Evolutionary conservation across 805 yeast species (phyloP), one percentile per base, ranked within the genome.

Genomic region (Candida hungchunana): DNA sequence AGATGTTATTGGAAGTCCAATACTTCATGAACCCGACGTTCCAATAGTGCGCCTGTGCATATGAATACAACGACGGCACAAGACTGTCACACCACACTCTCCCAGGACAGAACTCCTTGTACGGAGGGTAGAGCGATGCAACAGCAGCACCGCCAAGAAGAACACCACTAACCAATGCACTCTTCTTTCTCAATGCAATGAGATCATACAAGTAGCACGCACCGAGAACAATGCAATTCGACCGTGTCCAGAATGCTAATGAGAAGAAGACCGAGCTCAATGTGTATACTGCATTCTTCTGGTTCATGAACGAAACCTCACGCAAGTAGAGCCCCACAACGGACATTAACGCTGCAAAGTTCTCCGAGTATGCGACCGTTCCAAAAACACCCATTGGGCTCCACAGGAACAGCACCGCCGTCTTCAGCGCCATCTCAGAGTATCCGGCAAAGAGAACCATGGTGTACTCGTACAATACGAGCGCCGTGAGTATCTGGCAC

Each of bases 31-130:
- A 75, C 0, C 98, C 97, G 29, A 67, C 71, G 47, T 78, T 73
- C 98, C 98, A 93, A 57, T 90, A 88, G 44, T 77, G 68, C 2
- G 61, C 40, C 59, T 93, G 98, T 6, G 94, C 83, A 56, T 69
- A 85, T 4, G 73, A 57, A 48, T 79, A 79, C 11, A 90, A 64
- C 16, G 81, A 71, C 6, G 84, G 86, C 0, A 83, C 34, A 4
- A 44, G 39, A 5, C 62, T 45, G 11, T 62, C 42, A 56, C 98
- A 90, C 97, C 97, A 90, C 42, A 71, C 83, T 7, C 84, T 62
- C 11, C 36, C 37, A 13, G 87, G 84, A 55, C 98, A 93, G 43
- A 75, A 81, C 12, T 51, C 48, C 4, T 29, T 21, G 49, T 77
- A 88, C 2, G 88, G 83, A 2, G 64, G 35, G 36, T 65, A 64